phyloP scores from a whole-genome alignment of 2,329 filamentous ascomycete species.

The Corniculantispora saksenae region DNA sequence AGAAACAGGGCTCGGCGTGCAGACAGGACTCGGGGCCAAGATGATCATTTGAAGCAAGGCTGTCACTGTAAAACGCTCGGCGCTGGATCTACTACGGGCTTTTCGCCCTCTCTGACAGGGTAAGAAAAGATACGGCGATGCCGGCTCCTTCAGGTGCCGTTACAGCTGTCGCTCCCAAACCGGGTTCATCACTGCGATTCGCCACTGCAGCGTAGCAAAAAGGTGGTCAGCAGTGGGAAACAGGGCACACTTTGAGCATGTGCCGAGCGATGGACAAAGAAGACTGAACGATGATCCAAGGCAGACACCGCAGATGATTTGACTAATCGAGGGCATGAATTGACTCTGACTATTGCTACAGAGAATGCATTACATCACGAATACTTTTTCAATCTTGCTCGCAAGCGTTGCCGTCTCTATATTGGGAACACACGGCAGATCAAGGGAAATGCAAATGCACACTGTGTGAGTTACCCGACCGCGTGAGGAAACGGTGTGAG shows the following conservation, averaged over 20 bases:
- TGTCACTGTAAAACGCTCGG: neutral
- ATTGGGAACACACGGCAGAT: too few species aligned
- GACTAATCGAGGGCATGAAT: neutral
- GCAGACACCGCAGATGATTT: neutral
- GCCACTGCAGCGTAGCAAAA: neutral
- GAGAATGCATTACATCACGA: too few species aligned
- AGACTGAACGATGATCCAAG: neutral
- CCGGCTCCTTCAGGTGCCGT: neutral
- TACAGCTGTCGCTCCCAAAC: neutral
- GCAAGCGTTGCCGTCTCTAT: too few species aligned
- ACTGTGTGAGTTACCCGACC: too few species aligned
- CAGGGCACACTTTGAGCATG: neutral
- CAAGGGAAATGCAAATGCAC: too few species aligned
- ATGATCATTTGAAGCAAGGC: neutral
- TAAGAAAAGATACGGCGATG: neutral
- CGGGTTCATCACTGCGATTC: neutral
- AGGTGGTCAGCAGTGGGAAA: neutral
- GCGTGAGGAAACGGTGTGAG: too few species aligned
- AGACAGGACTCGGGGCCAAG: neutral
- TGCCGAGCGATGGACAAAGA: neutral
- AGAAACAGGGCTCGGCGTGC: neutral
- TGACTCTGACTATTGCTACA: too few species aligned
- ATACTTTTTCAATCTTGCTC: too few species aligned
- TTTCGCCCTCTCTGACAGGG: too few species aligned
- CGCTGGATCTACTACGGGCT: neutral